Percentiles rank a stretch among this genome's conserved stretches.
phyloP scores from a whole-genome alignment of 148 eudicot genomes.

The Amaranthus palmeri region DNA sequence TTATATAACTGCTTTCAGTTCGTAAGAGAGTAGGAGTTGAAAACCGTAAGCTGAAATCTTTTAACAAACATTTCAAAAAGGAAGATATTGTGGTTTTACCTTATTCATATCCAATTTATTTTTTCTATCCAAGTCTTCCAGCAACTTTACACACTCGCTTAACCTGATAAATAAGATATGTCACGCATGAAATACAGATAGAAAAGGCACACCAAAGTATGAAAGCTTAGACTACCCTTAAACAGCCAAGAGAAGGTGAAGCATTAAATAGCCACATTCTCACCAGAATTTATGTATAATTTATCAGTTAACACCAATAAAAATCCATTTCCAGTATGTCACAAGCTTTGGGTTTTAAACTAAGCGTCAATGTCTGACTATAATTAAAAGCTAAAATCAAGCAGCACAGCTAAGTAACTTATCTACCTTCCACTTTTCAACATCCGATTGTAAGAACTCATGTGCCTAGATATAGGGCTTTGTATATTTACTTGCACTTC shows the following conservation, averaged over 20 bases:
- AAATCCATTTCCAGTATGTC: background rate
- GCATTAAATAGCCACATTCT: background rate
- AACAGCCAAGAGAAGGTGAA: constrained; percentile 1
- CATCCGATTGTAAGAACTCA: constrained; percentile 51
- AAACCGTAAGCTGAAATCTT: background rate
- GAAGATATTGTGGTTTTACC: constrained; percentile 31
- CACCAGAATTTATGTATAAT: constrained; percentile 6
- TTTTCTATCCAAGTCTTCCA: constrained; percentile 68
- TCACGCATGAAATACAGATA: background rate
- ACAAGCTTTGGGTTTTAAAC: background rate
- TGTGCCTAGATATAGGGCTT: constrained; percentile 27
- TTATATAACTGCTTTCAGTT: constrained; percentile 3
- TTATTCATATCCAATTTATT: constrained; percentile 81
- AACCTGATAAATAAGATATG: constrained; percentile 46
- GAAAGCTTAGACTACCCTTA: constrained; percentile 3
- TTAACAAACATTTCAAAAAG: background rate
- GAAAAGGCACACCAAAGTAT: constrained; percentile 1
- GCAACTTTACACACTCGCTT: constrained; percentile 68
- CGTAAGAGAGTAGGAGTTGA: constrained; percentile 4
- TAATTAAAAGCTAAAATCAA: constrained; percentile 7
- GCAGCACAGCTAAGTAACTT: constrained; percentile 1
- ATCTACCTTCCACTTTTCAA: constrained; percentile 76
- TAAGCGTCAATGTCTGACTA: constrained; percentile 5
- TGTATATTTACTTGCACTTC: constrained; percentile 22
- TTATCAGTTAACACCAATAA: background rate